Conservation (phyloP, 2,329 filamentous ascomycete species). For the Claviceps quebecensis region DNA sequence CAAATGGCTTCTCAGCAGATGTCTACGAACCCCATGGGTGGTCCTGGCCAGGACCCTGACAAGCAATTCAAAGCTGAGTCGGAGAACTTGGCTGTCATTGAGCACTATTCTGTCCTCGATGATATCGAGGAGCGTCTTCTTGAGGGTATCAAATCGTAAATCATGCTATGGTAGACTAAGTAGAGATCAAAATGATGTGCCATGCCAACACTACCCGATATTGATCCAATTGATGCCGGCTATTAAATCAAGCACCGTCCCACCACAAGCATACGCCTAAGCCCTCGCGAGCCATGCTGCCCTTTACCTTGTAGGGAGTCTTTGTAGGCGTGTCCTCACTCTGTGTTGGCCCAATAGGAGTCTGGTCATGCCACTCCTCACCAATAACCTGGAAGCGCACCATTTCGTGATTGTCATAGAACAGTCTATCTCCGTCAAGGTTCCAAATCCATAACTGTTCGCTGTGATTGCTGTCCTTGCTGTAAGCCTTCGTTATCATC, state of each 20-base stretch:
- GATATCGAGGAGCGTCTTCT: conserved; percentile 77
- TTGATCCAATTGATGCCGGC: conserved; percentile 4
- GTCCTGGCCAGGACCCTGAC: conserved; percentile 83
- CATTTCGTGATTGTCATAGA: conserved; percentile 80
- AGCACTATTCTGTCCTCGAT: conserved; percentile 84
- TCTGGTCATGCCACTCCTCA: conserved; percentile 85
- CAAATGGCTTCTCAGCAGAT: conserved; percentile 61
- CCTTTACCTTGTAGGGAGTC: conserved; percentile 58
- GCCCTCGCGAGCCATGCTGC: conserved; percentile 48
- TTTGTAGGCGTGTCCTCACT: conserved; percentile 47
- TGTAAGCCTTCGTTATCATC: neutral
- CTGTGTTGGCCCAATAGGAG: conserved; percentile 52
- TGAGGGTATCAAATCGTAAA: conserved; percentile 30
- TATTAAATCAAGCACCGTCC: conserved; percentile 24
- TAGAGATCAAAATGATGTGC: conserved; percentile 9
- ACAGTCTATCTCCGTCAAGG: conserved; percentile 58
- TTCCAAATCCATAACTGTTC: conserved; percentile 81
- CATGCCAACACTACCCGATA: neutral
- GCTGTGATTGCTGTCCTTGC: conserved; percentile 44
- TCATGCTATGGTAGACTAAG: conserved; percentile 10
- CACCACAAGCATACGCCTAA: conserved; percentile 52
- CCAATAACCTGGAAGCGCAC: conserved; percentile 75
- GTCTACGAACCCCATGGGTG: conserved; percentile 49
- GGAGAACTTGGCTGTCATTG: conserved; percentile 89
- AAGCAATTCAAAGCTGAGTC: conserved; percentile 88